Base-by-base conservation (phyloP, 2,329 filamentous ascomycete species). In the Raffaelea deltoideospora region DNA sequence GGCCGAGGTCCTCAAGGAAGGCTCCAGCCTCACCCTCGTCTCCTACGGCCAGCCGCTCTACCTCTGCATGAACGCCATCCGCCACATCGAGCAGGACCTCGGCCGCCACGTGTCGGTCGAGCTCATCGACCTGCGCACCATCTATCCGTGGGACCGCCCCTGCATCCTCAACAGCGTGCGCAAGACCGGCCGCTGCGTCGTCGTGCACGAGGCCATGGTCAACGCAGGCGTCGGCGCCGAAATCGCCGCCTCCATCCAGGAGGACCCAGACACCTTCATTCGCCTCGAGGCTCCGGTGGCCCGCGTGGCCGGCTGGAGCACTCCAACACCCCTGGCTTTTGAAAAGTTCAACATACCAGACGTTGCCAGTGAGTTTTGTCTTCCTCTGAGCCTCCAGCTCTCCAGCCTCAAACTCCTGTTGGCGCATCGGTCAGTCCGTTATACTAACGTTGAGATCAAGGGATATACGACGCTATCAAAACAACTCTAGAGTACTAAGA, bases 11-110 rank as follows among this genome's bases (percentile, higher is more conserved):
- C 53, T 95, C 18, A 88, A 86, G 55, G 64, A 76, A 37, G 87
- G 87, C 31, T 78, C 72, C 36, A 76, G 93, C 44, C 54, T 94
- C 15, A 95, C 87, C 0, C 65, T 95, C 20, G 66, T 95, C 13
- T 90, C 83, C 1, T 95, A 94, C 50, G 87, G 87, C 9, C 85
- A 90, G 47, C 86, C 87, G 15, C 59, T 95, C 17, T 95, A 94
- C 56, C 79, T 77, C 29, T 94, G 85, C 54, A 73, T 75, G 35
- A 67, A 72, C 5, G 87, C 87, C 0, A 79, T 93, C 42, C 68
- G 76, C 41, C 76, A 76, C 18, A 79, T 82, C 5, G 71, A 76
- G 50, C 74, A 85, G 53, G 84, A 84, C 44, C 66, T 85, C 33
- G 83, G 79, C 7, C 67, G 84, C 35, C 82, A 79, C 7, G 69